A percentile compares a stretch with the other conserved stretches of the same genome.
Evolutionary conservation across 176 grass and related monocot genomes (phyloP).

Genomic region (Paspalum vaginatum): DNA sequence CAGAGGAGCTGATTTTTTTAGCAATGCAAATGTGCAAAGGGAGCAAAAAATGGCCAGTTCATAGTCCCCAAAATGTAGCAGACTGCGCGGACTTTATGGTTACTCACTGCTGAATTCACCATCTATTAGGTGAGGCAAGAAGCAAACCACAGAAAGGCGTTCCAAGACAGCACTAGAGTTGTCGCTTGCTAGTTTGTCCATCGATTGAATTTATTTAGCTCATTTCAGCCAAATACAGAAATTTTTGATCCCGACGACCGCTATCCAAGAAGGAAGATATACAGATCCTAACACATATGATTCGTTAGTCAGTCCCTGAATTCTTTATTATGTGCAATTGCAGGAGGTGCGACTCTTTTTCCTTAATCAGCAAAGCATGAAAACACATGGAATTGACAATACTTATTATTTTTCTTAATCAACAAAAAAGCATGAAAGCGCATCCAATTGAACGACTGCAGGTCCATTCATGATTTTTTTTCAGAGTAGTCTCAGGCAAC

Average conservation of each 20-base stretch:
- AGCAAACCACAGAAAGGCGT: neutral
- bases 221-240: neutral
- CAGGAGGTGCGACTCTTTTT: too few species aligned
- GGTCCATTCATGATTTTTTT: neutral
- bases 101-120: conserved; percentile 11
- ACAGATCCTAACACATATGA: neutral
- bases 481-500: neutral
- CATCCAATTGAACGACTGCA: neutral
- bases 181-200: neutral
- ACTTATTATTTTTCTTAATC: too few species aligned
- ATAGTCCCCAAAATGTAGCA: neutral
- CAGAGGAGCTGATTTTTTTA: neutral
- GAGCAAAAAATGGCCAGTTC: neutral
- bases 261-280: neutral
- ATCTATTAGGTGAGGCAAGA: conserved; percentile 5
- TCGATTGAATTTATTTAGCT: neutral
- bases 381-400: too few species aligned
- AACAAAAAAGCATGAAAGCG: neutral
- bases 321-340: conserved; percentile 25
- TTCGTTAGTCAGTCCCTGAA: neutral
- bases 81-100: conserved; percentile 8
- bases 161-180: neutral
- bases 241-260: neutral
- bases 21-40: neutral
- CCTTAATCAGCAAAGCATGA: too few species aligned